phyloP scores from a whole-genome alignment of 805 yeast genomes.

The Vanderwaltozyma verrucispora region DNA sequence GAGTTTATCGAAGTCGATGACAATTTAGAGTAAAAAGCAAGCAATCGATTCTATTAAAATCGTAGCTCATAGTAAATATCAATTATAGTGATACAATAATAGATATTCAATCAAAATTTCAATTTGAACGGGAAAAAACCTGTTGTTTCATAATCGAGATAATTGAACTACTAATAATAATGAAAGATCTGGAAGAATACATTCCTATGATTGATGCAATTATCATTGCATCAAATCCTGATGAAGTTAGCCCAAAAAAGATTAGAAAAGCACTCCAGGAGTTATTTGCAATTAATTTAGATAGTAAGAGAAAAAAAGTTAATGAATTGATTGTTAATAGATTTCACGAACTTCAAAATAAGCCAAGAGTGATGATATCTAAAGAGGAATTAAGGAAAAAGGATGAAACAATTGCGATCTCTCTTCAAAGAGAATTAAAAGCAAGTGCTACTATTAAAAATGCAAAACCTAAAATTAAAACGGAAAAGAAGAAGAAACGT shows the following conservation, averaged over 20 bases:
- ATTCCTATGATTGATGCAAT: conserved; percentile 67
- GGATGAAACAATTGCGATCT: conserved; percentile 44
- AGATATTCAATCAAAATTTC: no score
- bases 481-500: conserved; percentile 4
- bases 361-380: conserved; percentile 18
- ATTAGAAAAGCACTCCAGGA: conserved; percentile 66
- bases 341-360: conserved; percentile 38
- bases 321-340: conserved; percentile 52
- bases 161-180: no score
- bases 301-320: conserved; percentile 41
- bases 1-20: no score
- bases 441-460: no score
- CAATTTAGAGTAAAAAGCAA: no score
- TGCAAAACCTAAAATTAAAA: conserved; percentile 1
- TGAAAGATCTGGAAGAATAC: conserved; percentile 28
- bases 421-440: conserved; percentile 28
- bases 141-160: no score
- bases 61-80: no score
- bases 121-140: no score
- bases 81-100: no score
- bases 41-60: no score
- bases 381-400: conserved; percentile 29
- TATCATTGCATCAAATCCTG: conserved; percentile 57
- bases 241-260: conserved; percentile 58
- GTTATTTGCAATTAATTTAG: conserved; percentile 47